Evolutionary conservation across 345 rosid genomes (phyloP).

Genomic region (Sapria himalayana): DNA sequence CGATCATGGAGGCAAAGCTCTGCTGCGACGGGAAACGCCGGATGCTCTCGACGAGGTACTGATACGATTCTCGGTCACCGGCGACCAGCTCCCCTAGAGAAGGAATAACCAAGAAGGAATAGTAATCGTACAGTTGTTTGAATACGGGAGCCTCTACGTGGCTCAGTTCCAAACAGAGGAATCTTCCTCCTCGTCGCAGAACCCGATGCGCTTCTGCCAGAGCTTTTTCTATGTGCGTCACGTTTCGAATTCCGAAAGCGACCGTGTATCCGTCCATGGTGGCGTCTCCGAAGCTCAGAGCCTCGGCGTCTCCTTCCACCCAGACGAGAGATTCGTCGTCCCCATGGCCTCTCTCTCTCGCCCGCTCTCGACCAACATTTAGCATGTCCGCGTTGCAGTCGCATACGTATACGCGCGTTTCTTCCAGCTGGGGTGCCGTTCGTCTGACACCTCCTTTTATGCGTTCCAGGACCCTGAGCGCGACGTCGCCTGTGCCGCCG

Average conservation of each 20-base stretch:
- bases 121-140: conserved; percentile 69
- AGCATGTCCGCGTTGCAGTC: conserved; percentile 91
- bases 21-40: conserved; percentile 94
- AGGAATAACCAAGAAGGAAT: conserved; percentile 76
- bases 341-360: conserved; percentile 51
- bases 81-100: conserved; percentile 61
- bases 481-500: conserved; percentile 96
- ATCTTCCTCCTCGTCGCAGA: conserved; percentile 79
- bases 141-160: conserved; percentile 71
- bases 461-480: conserved; percentile 60
- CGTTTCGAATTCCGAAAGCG: conserved; percentile 97
- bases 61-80: conserved; percentile 67
- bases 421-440: conserved; percentile 48
- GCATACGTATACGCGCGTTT: conserved; percentile 65
- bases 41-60: conserved; percentile 81
- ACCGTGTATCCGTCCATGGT: conserved; percentile 91
- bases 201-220: conserved; percentile 89
- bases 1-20: conserved; percentile 69
- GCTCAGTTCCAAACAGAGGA: conserved; percentile 87
- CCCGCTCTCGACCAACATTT: conserved; percentile 63
- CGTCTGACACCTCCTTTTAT: conserved; percentile 27
- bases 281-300: conserved; percentile 44
- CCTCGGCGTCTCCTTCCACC: conserved; percentile 92
- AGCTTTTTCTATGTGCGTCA: conserved; percentile 82
- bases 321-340: conserved; percentile 50